Percentiles rank a stretch among this genome's conserved stretches.
Conservation (phyloP, 2,329 filamentous ascomycete genomes). For the Tympanopsis confertula region DNA sequence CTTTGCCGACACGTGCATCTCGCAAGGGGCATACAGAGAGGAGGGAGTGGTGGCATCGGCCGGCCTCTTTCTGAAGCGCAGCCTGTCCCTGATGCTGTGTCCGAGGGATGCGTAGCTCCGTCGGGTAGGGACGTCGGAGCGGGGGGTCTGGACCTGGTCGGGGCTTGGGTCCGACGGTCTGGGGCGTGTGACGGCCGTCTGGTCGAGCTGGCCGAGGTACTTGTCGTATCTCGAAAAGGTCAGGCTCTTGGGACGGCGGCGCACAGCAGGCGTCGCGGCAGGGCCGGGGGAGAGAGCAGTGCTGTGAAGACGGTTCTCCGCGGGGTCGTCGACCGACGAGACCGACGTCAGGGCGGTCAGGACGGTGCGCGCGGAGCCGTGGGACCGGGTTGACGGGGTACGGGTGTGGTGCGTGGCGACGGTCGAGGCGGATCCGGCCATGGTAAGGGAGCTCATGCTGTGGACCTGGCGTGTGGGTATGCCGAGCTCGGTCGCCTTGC, state of each 20-base stretch:
- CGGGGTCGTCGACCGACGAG: slow-evolving; percentile 23
- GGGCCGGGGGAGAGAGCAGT: slow-evolving; percentile 4
- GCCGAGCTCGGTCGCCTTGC: slow-evolving; percentile 20
- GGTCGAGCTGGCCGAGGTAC: slow-evolving; percentile 32
- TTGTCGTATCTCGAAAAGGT: slow-evolving; percentile 39
- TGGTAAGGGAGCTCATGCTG: too few species aligned
- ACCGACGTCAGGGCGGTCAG: slow-evolving; percentile 28
- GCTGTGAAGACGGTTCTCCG: slow-evolving; percentile 9
- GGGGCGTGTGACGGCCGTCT: slow-evolving; percentile 26
- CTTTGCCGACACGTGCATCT: neutral
- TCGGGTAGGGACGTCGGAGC: slow-evolving; percentile 31
- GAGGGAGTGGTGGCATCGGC: slow-evolving; percentile 2
- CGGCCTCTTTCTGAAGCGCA: slow-evolving; percentile 28
- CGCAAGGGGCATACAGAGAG: neutral
- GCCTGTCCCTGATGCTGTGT: slow-evolving; percentile 27
- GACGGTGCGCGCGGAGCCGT: slow-evolving; percentile 25
- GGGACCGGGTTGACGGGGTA: slow-evolving; percentile 28
- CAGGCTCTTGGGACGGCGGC: slow-evolving; percentile 22
- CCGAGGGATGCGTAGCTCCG: slow-evolving; percentile 32
- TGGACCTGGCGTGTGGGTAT: slow-evolving; percentile 17
- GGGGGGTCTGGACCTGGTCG: slow-evolving; percentile 14
- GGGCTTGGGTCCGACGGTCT: slow-evolving; percentile 14
- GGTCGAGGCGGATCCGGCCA: slow-evolving; percentile 11
- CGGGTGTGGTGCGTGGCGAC: slow-evolving; percentile 23
- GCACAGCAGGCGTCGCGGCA: slow-evolving; percentile 10